Evolutionary conservation across 2,329 filamentous ascomycete genomes (phyloP).

Genomic region (Cordyceps tenuipes): DNA sequence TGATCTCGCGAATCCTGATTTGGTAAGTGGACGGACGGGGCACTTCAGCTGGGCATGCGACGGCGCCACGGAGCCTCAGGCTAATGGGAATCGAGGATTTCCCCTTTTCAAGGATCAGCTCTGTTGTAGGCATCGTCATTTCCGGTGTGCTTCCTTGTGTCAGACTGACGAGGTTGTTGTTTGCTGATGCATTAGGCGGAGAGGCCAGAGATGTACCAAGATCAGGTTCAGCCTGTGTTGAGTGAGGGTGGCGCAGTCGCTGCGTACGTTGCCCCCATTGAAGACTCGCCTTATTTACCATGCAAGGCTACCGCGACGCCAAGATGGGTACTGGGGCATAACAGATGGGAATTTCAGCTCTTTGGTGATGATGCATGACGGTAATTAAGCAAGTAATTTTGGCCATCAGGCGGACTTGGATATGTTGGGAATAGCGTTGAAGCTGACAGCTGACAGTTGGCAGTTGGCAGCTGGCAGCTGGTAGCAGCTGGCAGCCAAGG

Average conservation of each 20-base stretch:
- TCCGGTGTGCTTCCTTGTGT: not conserved
- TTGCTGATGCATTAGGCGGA: not conserved
- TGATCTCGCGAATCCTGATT: slow-evolving; percentile 5
- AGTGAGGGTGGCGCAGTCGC: slow-evolving; percentile 2
- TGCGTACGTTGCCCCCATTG: slow-evolving; percentile 5
- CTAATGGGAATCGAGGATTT: not conserved
- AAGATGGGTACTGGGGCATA: not conserved
- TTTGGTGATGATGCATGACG: not conserved
- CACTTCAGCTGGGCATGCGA: slow-evolving; percentile 4
- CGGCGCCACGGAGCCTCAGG: not conserved
- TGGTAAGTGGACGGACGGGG: not conserved
- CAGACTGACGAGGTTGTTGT: not conserved
- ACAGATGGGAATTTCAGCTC: not conserved
- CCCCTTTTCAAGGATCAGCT: not conserved
- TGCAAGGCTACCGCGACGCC: slow-evolving; percentile 5
- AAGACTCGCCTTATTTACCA: not conserved
- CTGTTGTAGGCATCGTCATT: not conserved
- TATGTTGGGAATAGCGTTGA: not conserved
- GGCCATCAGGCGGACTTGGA: not conserved
- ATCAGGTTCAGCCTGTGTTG: not conserved
- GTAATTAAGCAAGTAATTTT: not conserved
- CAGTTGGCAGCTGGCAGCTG: not conserved
- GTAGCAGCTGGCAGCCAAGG: not conserved
- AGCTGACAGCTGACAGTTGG: not conserved
- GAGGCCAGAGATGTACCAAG: not conserved